A percentile compares a stretch with the other conserved stretches of the same genome.
Conservation (phyloP, 805 yeast genomes). For the Lachancea kluyveri region DNA sequence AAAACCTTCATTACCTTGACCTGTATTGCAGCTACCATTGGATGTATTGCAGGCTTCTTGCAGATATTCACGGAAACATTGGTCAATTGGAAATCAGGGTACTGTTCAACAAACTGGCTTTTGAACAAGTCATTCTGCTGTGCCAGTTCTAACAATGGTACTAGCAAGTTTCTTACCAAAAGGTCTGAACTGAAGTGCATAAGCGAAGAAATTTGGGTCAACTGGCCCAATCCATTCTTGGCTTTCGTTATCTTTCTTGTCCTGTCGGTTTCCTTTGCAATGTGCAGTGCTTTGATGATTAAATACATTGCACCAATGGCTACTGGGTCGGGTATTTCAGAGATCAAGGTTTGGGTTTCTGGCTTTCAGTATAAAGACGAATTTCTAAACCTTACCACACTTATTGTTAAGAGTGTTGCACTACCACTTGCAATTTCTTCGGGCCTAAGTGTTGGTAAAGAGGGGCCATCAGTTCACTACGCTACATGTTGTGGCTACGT, state of each 20-base stretch:
- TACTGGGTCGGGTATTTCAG: conserved; percentile 97
- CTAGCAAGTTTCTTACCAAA: conserved; percentile 11
- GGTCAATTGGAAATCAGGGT: conserved; percentile 72
- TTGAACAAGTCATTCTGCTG: conserved; percentile 78
- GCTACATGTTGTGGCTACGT: conserved; percentile 93
- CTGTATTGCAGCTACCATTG: conserved; percentile 68
- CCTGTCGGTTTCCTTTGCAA: conserved; percentile 56
- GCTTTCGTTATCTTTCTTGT: conserved; percentile 53
- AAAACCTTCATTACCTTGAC: conserved; percentile 66
- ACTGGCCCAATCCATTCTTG: conserved; percentile 46
- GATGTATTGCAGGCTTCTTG: conserved; percentile 74
- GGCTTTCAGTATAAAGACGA: conserved; percentile 74
- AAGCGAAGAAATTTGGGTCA: conserved; percentile 48
- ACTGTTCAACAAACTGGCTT: conserved; percentile 65
- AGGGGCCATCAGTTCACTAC: conserved; percentile 97
- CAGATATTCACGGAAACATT: conserved; percentile 83
- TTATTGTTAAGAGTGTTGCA: conserved; percentile 69
- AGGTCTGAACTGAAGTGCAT: conserved; percentile 42
- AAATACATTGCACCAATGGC: conserved; percentile 76
- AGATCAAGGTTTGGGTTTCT: conserved; percentile 87
- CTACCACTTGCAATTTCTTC: conserved; percentile 89
- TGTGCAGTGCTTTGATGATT: conserved; percentile 63
- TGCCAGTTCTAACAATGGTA: conserved; percentile 13
- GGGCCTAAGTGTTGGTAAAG: conserved; percentile 92
- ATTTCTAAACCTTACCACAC: conserved; percentile 67